phyloP scores from a whole-genome alignment of 1,139 yeast species.

The Waltiozyma sp. region DNA sequence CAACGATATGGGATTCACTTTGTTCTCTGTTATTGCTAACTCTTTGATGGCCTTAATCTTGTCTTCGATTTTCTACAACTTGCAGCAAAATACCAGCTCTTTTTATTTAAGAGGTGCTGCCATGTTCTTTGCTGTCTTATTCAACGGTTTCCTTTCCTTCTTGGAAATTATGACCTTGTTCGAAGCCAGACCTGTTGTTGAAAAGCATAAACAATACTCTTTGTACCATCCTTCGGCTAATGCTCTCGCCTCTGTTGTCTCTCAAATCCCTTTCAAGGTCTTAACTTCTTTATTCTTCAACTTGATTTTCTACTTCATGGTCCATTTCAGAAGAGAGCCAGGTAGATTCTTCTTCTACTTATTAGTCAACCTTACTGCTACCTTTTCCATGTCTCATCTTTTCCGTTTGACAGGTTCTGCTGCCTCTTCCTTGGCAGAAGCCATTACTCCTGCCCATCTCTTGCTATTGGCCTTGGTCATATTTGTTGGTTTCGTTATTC shows the following conservation, averaged over 20 bases:
- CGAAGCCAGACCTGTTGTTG: conserved; percentile 71
- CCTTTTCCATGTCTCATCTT: conserved; percentile 58
- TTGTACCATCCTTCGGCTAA: conserved; percentile 72
- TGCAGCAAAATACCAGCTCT: conserved; percentile 35
- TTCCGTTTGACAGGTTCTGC: conserved; percentile 65
- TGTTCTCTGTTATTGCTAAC: conserved; percentile 51
- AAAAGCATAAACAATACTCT: conserved; percentile 69
- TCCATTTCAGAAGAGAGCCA: conserved; percentile 50
- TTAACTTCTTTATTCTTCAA: conserved; percentile 47
- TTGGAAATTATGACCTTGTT: conserved; percentile 60
- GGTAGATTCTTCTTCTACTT: conserved; percentile 63
- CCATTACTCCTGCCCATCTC: conserved; percentile 65
- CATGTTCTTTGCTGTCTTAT: conserved; percentile 66
- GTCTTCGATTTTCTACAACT: conserved; percentile 66
- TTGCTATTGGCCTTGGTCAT: conserved; percentile 50
- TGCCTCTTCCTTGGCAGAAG: conserved; percentile 48
- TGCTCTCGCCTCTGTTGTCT: conserved; percentile 56
- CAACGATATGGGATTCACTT: conserved; percentile 58
- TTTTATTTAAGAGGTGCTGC: conserved; percentile 63
- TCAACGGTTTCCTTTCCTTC: conserved; percentile 66
- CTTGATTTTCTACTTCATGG: conserved; percentile 53
- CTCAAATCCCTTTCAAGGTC: conserved; percentile 58
- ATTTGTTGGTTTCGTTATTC: conserved; percentile 70
- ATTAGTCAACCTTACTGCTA: conserved; percentile 40
- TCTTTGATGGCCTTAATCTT: conserved; percentile 63